A percentile compares a stretch with the other conserved stretches of the same genome.
These are phyloP conservation scores for Stemphylium beticola DNA, from an alignment of 2,329 filamentous ascomycete genomes.

Conservation along the genomic window DNA sequence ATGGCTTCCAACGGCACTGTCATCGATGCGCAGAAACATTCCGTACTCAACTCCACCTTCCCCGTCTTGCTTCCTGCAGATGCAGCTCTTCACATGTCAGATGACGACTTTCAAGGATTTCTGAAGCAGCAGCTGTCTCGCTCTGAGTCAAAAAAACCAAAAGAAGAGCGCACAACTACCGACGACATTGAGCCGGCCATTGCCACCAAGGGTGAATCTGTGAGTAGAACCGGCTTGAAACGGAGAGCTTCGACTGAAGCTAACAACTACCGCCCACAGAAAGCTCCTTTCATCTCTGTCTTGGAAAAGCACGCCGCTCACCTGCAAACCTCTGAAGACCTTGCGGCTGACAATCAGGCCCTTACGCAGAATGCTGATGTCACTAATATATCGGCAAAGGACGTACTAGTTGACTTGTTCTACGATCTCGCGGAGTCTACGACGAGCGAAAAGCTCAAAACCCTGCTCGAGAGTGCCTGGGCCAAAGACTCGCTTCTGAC, in stretches of 20 bases:
- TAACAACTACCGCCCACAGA: conserved; percentile 17
- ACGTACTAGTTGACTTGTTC: conserved; percentile 62
- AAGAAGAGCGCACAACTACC: conserved; percentile 7
- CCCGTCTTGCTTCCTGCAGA: conserved; percentile 31
- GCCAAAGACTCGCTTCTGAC: conserved; percentile 55
- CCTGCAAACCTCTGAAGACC: conserved; percentile 14
- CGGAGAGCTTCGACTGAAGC: conserved; percentile 14
- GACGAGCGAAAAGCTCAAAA: conserved; percentile 46
- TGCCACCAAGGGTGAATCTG: neutral
- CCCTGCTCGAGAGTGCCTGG: conserved; percentile 60
- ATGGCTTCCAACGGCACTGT: conserved; percentile 8
- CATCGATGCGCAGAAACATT: conserved; percentile 9
- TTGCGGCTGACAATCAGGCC: conserved; percentile 52
- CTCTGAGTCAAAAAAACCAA: neutral
- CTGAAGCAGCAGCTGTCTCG: conserved; percentile 16
- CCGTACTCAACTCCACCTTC: conserved; percentile 29
- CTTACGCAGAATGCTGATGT: conserved; percentile 61
- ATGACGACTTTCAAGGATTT: conserved; percentile 24
- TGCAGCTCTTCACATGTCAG: conserved; percentile 23
- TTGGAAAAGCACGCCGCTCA: conserved; percentile 25
- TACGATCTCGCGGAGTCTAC: conserved; percentile 56
- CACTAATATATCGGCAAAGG: conserved; percentile 55
- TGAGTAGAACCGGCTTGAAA: conserved; percentile 17
- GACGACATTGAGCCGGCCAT: neutral
- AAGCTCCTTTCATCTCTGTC: conserved; percentile 29